A percentile compares a stretch with the other conserved stretches of the same genome.
Evolutionary conservation across 2,329 filamentous ascomycete genomes (phyloP).

Genomic region (Colletotrichum noveboracense): DNA sequence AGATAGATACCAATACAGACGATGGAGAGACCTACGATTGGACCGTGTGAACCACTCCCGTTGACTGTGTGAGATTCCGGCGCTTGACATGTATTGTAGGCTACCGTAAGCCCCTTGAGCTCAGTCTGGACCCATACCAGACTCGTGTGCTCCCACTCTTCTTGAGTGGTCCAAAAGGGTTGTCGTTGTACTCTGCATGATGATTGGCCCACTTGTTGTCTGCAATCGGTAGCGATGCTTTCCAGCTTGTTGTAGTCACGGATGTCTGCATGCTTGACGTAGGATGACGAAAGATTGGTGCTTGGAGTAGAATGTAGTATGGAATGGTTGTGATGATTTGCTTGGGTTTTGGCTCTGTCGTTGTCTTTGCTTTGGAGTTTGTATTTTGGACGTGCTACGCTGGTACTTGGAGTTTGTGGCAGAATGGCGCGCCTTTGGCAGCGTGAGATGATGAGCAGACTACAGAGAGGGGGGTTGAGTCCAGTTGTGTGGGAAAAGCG

Average conservation of each 20-base stretch:
- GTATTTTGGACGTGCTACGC: neutral
- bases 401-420: neutral
- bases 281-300: neutral
- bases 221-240: neutral
- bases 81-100: neutral
- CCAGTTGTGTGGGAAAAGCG: neutral
- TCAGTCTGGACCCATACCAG: neutral
- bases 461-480: neutral
- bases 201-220: neutral
- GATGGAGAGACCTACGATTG: neutral
- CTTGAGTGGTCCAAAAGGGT: neutral
- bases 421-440: neutral
- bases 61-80: neutral
- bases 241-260: neutral
- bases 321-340: neutral
- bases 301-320: neutral
- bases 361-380: neutral
- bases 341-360: neutral
- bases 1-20: neutral
- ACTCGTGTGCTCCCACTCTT: neutral
- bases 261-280: neutral
- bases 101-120: neutral
- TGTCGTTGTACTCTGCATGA: neutral
- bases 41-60: neutral
- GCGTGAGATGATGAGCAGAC: neutral